These are phyloP conservation scores for Beauveria brongniartii DNA, from an alignment of 2,329 filamentous ascomycete genomes.

Conservation along the genomic window DNA sequence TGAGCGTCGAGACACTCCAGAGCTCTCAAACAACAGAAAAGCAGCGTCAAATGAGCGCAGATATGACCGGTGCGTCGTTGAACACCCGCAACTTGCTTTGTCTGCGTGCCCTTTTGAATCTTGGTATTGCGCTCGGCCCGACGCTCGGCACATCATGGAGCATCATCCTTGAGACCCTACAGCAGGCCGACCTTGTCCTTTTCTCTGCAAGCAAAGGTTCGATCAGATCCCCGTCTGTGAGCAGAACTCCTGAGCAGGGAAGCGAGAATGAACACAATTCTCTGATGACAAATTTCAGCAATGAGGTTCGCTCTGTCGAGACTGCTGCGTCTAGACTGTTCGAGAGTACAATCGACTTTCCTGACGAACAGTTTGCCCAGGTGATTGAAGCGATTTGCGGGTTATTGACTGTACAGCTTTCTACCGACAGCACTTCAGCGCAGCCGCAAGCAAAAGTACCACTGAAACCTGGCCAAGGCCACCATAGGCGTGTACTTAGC, in stretches of 20 bases:
- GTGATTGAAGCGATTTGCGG: slow-evolving; percentile 69
- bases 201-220: slow-evolving; percentile 52
- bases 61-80: slow-evolving; percentile 47
- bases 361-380: slow-evolving; percentile 70
- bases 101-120: slow-evolving; percentile 81
- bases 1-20: slow-evolving; percentile 65
- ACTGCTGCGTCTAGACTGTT: slow-evolving; percentile 78
- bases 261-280: slow-evolving; percentile 42
- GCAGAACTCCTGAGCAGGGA: slow-evolving; percentile 36
- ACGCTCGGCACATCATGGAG: slow-evolving; percentile 80
- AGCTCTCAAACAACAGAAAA: slow-evolving; percentile 50
- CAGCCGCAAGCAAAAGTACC: background rate
- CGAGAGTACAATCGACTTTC: slow-evolving; percentile 88
- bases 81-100: slow-evolving; percentile 89
- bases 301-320: slow-evolving; percentile 82
- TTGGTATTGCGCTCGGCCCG: slow-evolving; percentile 89
- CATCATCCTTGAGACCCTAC: slow-evolving; percentile 84
- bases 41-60: slow-evolving; percentile 50
- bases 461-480: slow-evolving; percentile 20
- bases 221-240: slow-evolving; percentile 41
- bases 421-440: slow-evolving; percentile 15
- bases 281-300: slow-evolving; percentile 59
- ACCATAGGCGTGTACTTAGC: slow-evolving; percentile 39
- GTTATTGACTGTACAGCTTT: slow-evolving; percentile 45
- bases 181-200: slow-evolving; percentile 85